Evolutionary conservation across 306 rosid species (phyloP).

Genomic region (Fragaria nilgerrensis): DNA sequence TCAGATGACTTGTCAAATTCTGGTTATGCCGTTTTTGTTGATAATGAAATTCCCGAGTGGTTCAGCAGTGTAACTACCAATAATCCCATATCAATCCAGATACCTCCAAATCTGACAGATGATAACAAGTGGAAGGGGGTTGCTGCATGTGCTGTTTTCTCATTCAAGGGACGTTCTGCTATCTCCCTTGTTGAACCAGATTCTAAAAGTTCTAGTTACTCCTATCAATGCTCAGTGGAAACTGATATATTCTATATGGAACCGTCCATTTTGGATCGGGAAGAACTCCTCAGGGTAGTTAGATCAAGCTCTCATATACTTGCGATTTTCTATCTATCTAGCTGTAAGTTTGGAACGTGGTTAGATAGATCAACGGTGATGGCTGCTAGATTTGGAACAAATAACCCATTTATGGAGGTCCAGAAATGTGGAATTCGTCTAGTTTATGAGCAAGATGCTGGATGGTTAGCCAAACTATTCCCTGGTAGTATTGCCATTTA

Average conservation of each 20-base stretch:
- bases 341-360: too few species aligned
- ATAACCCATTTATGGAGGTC: background rate
- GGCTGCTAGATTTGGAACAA: background rate
- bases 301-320: background rate
- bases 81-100: background rate
- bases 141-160: constrained; percentile 4
- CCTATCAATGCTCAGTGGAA: background rate
- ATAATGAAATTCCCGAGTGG: too few species aligned
- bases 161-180: background rate
- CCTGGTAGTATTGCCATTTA: background rate
- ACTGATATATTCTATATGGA: background rate
- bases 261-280: background rate
- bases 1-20: too few species aligned
- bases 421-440: background rate
- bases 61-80: background rate
- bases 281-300: too few species aligned
- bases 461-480: background rate
- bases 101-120: background rate
- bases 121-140: background rate
- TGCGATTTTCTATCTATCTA: background rate
- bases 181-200: background rate
- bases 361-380: background rate
- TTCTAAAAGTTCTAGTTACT: background rate
- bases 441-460: too few species aligned
- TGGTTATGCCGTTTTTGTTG: too few species aligned